Evolutionary conservation across 768 basidiomycete species (phyloP).

Genomic region (Brasilioporus rufonigricans): DNA sequence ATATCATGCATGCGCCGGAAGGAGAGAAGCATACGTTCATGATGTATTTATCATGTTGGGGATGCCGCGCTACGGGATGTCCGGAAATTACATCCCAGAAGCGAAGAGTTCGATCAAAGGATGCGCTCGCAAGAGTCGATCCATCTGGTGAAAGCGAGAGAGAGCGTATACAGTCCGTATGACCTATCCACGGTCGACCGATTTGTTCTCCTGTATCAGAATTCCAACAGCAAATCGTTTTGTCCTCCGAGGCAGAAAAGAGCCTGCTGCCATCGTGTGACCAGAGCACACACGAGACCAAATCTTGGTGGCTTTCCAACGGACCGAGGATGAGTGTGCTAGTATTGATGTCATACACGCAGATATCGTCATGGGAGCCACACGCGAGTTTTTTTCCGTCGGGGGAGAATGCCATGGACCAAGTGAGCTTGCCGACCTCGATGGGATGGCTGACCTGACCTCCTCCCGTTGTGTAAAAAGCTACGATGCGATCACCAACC

Average conservation of each 20-base stretch:
- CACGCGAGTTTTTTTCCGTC: conserved; percentile 1
- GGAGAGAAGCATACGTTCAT: neutral
- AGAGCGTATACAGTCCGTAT: neutral
- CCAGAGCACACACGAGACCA: neutral
- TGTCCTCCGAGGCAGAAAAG: neutral
- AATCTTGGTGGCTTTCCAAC: neutral
- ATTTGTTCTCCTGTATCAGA: neutral
- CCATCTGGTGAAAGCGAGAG: neutral
- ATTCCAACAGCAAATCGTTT: conserved; percentile 14
- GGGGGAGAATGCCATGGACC: neutral
- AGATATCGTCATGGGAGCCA: fast-evolving
- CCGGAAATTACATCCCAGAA: too few relatives aligned
- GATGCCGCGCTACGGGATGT: neutral
- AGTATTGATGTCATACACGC: neutral
- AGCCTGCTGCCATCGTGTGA: conserved; percentile 3
- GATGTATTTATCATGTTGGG: neutral
- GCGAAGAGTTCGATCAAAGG: neutral
- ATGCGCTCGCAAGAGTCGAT: neutral
- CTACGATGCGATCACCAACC: neutral
- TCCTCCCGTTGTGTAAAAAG: neutral
- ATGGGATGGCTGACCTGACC: neutral
- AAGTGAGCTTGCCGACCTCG: neutral
- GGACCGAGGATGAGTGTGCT: neutral
- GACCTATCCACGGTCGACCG: neutral
- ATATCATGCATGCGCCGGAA: neutral